Base-by-base conservation (phyloP, 768 basidiomycete species). In the Mycena indigotica region DNA sequence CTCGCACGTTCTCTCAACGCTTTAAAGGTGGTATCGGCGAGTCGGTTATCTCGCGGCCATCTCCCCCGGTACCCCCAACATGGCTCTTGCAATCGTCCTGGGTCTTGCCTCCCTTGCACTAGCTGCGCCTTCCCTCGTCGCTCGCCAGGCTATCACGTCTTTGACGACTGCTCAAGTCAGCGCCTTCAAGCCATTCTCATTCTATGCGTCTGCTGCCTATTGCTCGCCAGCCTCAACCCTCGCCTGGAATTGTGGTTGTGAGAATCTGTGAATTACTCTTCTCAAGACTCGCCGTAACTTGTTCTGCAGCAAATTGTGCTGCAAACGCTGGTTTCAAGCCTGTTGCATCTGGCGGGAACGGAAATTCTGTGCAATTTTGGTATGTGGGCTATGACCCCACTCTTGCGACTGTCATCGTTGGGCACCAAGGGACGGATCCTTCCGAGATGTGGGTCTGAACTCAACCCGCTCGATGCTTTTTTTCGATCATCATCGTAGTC, bases 181-280 rank as follows among this genome's bases (percentile, higher is more conserved):
- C 5, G 30, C 63, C 13, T 85, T 76, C 67, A 76, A 64, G 32
- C 75, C 84, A 0, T 86, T 78, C 70, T 77, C 81, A 0, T 71
- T 68, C 54, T 84, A 79, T 61, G 82, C 85, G 0, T 77, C 78
- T 30, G 66, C 82, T 10, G 84, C 73, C 1, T 81, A 82, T 61
- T 87, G 85, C 55, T 51, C 67, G 16, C 70, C 82, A 5, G 52
- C 75, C 3, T 52, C 69, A 38, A 81, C 78, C 24, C 60, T 77
- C 39, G 71, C 73, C 21, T 86, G 84, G 83, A 66, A 75, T 28
- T 86, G 85, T 67, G 86, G 85, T 69, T 59, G 78, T 75, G 38
- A 35, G 75, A 66, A 40, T 26, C 38, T 54, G n/a, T 39, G 38
- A 39, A 35, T 26, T 25, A 17, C 29, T 53, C 15, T 41, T 32